Evolutionary conservation across 805 yeast species (phyloP).

Genomic region (Grigorovia humatica): DNA sequence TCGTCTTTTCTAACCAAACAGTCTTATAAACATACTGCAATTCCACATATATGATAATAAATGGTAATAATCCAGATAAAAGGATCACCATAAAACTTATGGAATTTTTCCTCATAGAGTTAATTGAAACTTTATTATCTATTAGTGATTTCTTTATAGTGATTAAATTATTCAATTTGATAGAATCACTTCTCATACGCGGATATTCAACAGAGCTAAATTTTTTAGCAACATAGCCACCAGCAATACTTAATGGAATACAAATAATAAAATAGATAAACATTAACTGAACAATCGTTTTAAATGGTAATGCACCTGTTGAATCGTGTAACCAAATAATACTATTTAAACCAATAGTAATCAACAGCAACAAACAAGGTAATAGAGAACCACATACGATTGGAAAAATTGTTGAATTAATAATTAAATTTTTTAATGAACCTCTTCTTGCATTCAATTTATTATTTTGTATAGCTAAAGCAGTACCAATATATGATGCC

Average conservation of each 20-base stretch:
- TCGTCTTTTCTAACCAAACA: conserved; percentile 69
- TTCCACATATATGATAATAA: conserved; percentile 73
- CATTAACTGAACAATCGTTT: conserved; percentile 55
- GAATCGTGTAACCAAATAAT: conserved; percentile 71
- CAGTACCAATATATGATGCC: conserved; percentile 64
- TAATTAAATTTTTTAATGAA: background rate
- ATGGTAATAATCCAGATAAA: conserved; percentile 59
- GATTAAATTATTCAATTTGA: background rate
- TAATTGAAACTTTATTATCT: background rate
- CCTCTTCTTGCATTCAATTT: conserved; percentile 2
- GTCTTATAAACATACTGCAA: conserved; percentile 62
- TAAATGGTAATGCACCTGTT: conserved; percentile 68
- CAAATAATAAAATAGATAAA: conserved; percentile 53
- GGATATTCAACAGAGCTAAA: background rate
- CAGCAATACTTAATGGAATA: conserved; percentile 63
- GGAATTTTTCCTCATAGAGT: conserved; percentile 2
- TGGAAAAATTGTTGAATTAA: conserved; percentile 20
- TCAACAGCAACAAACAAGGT: conserved; percentile 39
- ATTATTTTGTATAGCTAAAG: conserved; percentile 26
- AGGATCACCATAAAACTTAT: conserved; percentile 3
- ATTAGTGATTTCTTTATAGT: background rate
- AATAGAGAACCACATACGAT: conserved; percentile 39
- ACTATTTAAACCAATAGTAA: conserved; percentile 48
- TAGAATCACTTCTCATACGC: conserved; percentile 4
- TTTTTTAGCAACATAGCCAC: conserved; percentile 36